phyloP scores from a whole-genome alignment of 73 alveolate genomes.

The Symbiodinium natans region DNA sequence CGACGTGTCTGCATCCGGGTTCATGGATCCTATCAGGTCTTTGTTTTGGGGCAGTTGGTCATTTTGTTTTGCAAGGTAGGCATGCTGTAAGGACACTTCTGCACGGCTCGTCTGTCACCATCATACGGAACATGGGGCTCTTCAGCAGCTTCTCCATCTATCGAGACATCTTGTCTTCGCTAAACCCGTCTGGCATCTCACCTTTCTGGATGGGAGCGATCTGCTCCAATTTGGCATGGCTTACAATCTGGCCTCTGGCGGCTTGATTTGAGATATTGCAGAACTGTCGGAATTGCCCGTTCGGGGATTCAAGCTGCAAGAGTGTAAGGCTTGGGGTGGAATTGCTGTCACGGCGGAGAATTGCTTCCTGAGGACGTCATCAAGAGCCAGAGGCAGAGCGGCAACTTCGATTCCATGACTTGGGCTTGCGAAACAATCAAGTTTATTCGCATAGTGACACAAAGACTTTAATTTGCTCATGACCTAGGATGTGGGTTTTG shows the following conservation, averaged over 20 bases:
- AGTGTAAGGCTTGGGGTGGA: background rate
- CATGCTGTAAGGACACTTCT: slow-evolving; percentile 88
- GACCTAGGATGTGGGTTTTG: no score
- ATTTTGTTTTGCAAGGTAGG: no score
- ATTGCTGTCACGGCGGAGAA: background rate
- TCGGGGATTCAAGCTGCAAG: background rate
- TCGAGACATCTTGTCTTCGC: slow-evolving; percentile 1
- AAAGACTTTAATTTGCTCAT: no score
- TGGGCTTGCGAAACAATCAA: no score
- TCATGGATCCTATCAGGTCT: no score
- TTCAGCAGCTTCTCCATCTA: slow-evolving; percentile 66
- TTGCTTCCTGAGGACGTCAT: slow-evolving; percentile 30
- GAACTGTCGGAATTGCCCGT: background rate
- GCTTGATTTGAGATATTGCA: slow-evolving; percentile 5
- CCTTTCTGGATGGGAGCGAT: slow-evolving; percentile 90
- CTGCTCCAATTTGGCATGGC: slow-evolving; percentile 89
- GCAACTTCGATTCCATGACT: slow-evolving; percentile 73
- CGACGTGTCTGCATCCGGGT: no score
- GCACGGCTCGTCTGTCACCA: slow-evolving; percentile 67
- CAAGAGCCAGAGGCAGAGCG: slow-evolving; percentile 79
- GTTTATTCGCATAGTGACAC: background rate
- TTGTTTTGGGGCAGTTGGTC: no score
- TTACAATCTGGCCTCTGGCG: slow-evolving; percentile 64
- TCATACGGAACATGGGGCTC: slow-evolving; percentile 79
- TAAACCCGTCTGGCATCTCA: slow-evolving; percentile 19